These are phyloP conservation scores for Ceratocystis diversiconidia DNA, from an alignment of 2,329 filamentous ascomycete genomes.

Conservation along the genomic window DNA sequence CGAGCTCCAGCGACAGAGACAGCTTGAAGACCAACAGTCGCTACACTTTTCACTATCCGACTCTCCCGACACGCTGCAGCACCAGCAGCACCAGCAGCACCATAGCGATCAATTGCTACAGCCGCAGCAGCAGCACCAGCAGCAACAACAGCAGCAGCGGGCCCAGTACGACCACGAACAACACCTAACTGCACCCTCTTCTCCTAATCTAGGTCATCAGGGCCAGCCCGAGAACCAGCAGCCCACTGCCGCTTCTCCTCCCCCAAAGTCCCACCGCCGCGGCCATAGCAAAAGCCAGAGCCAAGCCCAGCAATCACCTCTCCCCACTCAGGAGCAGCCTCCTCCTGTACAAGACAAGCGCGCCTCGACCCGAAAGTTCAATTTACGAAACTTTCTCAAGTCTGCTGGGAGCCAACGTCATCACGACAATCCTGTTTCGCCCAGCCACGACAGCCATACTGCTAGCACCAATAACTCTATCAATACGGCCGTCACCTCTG, in stretches of 20 bases:
- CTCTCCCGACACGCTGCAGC: not conserved
- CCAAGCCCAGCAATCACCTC: not conserved
- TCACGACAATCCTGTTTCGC: slow-evolving; percentile 13
- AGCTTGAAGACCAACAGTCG: slow-evolving; percentile 18
- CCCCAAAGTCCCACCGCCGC: not conserved
- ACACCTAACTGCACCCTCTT: not conserved
- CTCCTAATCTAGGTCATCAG: not conserved
- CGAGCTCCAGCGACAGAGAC: slow-evolving; percentile 21
- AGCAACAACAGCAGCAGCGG: slow-evolving; percentile 21
- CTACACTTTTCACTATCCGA: slow-evolving; percentile 19
- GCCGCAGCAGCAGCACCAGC: slow-evolving; percentile 8
- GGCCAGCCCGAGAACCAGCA: not conserved
- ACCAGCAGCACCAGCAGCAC: slow-evolving; percentile 16
- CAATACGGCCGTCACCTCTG: slow-evolving; percentile 9
- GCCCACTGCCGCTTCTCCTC: not conserved
- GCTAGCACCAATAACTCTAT: slow-evolving; percentile 15
- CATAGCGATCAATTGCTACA: slow-evolving; percentile 20
- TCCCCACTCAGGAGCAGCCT: slow-evolving; percentile 5
- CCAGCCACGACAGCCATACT: not conserved
- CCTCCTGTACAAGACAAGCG: slow-evolving; percentile 6
- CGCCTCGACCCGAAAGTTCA: slow-evolving; percentile 9
- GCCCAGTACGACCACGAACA: slow-evolving; percentile 1
- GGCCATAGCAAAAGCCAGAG: not conserved
- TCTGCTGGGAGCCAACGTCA: slow-evolving; percentile 13
- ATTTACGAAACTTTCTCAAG: slow-evolving; percentile 12